A percentile compares a stretch with the other conserved stretches of the same genome.
Conservation (phyloP, 257 asterid genomes). For the Capsicum rhomboideum region DNA sequence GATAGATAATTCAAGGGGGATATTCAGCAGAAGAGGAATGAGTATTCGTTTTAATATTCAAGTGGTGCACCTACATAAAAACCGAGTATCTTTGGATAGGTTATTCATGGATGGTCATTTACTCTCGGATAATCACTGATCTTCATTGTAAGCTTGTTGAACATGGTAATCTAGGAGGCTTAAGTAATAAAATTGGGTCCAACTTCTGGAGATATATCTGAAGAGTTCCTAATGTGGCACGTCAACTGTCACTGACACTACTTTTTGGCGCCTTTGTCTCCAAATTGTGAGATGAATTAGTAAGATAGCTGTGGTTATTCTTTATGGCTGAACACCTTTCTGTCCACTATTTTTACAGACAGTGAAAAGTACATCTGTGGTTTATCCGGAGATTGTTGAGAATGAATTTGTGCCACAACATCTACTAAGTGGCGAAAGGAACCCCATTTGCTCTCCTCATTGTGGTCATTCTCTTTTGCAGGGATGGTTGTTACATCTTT, state of each 20-base stretch:
- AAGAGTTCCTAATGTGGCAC: neutral
- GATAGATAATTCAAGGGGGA: neutral
- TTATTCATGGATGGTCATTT: neutral
- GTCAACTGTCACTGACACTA: neutral
- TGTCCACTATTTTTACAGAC: no score
- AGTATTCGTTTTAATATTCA: neutral
- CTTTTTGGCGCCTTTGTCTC: neutral
- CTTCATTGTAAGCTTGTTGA: neutral
- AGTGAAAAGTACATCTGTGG: no score
- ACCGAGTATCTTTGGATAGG: neutral
- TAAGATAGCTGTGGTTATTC: no score
- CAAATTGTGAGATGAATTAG: neutral
- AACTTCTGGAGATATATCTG: neutral
- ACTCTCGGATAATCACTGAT: neutral
- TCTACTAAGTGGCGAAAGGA: neutral
- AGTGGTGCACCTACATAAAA: neutral
- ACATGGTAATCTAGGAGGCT: neutral
- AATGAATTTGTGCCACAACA: neutral
- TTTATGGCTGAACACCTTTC: no score
- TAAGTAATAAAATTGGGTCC: neutral
- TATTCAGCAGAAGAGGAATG: neutral
- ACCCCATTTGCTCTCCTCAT: neutral
- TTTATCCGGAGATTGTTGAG: neutral
- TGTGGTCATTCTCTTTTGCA: conserved; percentile 7
- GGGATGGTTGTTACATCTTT: conserved; percentile 93